phyloP scores from a whole-genome alignment of 1,284 basidiomycete species.

The Cryptococcus jaspeensis region DNA sequence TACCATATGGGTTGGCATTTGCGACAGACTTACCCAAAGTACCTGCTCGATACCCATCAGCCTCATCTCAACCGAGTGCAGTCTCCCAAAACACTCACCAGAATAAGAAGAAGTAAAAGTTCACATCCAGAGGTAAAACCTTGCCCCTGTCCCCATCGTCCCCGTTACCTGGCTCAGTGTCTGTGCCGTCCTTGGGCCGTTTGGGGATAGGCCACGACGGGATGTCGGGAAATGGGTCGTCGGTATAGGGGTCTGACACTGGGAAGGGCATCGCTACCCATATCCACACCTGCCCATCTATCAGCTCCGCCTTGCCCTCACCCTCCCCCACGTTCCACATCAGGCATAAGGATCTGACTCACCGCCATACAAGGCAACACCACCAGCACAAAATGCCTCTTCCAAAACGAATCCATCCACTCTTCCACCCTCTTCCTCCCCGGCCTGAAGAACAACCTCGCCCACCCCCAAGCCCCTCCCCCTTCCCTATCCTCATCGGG shows the following conservation, averaged over 20 bases:
- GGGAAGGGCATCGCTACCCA: constrained; percentile 60
- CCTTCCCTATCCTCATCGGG: constrained; percentile 16
- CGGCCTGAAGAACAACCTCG: constrained; percentile 48
- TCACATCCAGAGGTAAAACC: constrained; percentile 51
- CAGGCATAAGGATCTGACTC: constrained; percentile 12
- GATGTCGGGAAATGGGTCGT: constrained; percentile 46
- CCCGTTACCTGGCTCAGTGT: constrained; percentile 3
- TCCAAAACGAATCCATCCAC: constrained; percentile 56
- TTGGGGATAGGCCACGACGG: constrained; percentile 39
- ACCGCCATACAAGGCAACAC: constrained; percentile 55
- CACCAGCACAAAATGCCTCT: constrained; percentile 55
- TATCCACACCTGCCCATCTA: constrained; percentile 50
- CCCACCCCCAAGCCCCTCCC: constrained; percentile 14
- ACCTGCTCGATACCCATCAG: constrained; percentile 25
- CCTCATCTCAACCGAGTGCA: background rate
- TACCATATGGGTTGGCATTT: background rate
- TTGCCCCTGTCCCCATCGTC: constrained; percentile 8
- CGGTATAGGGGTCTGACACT: constrained; percentile 53
- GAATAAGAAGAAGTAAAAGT: constrained; percentile 56
- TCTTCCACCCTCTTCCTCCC: constrained; percentile 51
- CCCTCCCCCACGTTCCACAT: background rate
- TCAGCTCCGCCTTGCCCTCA: background rate
- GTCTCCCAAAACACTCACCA: constrained; percentile 29
- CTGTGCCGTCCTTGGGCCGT: constrained; percentile 17
- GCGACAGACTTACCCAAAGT: constrained; percentile 35